Base-by-base conservation (phyloP, 192 early-diverging fungal genomes). In the Podila minutissima region DNA sequence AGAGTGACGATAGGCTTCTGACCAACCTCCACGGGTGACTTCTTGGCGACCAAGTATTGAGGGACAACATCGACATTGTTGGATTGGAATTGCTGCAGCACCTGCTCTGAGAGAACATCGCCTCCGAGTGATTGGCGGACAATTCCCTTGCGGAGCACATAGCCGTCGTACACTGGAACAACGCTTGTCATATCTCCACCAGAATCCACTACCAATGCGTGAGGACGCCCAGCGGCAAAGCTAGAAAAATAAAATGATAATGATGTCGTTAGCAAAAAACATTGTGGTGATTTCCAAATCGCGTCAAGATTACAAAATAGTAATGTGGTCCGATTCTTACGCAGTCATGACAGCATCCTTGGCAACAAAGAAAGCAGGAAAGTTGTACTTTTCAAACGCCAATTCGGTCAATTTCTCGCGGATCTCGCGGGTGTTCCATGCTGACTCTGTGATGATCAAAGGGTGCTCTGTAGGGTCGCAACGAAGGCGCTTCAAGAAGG, bases 161-260 rank as follows among this genome's bases (percentile, higher is more conserved):
- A 99, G 37, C 98, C 98, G 74, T 99, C 98, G 74, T 93, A 94
- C 17, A 99, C 98, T n/a, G 98, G 97, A 5, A 96, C 93, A 9
- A 92, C 96, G 69, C 95, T 97, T 1, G 96, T 95, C 60, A 86
- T 91, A 41, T 91, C 86, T 73, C 92, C 95, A 17, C 98, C 98
- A 35, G 94, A 97, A 75, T 98, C 96, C 59, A 99, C 74, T 33
- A 99, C 95, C 26, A 99, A 86, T 9, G 93, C 96, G 22, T 94
- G 97, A 41, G 94, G 87, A 55, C 89, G 84, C 35, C 98, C 98
- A 5, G 95, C 89, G 5, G 97, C 92, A 72, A 98, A 99, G 32
- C 94, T 96, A 71, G 22, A 20, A 10, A 37, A 17, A 24, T 7
- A 66, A 59, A 24, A 63, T 50, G 12, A 69, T 0, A 17, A 8